Base-by-base conservation (phyloP, 495 filamentous ascomycete species). In the Halenospora varia region DNA sequence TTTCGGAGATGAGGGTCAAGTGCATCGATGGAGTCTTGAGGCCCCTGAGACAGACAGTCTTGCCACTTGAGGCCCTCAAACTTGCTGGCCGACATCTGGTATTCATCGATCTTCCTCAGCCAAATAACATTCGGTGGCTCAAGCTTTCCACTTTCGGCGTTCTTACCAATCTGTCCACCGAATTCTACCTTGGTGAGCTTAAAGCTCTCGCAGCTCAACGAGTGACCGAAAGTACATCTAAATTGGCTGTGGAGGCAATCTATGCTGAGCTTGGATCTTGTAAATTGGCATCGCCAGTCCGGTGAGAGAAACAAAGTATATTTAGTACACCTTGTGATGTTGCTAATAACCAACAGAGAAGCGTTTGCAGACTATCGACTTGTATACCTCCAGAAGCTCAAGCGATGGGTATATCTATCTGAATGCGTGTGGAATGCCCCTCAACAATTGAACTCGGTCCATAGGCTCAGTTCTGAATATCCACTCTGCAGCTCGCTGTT, bases 131-230 rank as follows among this genome's bases (percentile, higher is more conserved):
- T 53, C 51, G 51, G 2, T 53, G 51, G 51, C 35, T 22, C 19
- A 11, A 40, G 35, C 35, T 53, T 25, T 40, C 15, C 23, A n/a
- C 13, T 25, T 53, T 53, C 35, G 51, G 51, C 25, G 51, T 53
- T 25, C 25, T 53, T 53, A 23, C 29, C 26, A 20, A 40, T 41
- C 35, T 22, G 19, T 53, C 51, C 29, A 25, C n/a, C 11, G 22
- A 11, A 26, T 53, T 53, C 35, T 53, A 53, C 29, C 35, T 53
- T 41, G 23, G 29, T 9, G 20, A 53, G 51, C 35, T 53, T 13
- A 53, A 53, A 53, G 29, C 51, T 41, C 51, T 53, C 51, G 25
- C 51, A 9, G 17, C 26, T 42, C 51, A n/a, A 53, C 35, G 23
- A 18, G 26, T 19, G 4, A 19, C 26, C 19, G 19, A 25, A 24